phyloP scores from a whole-genome alignment of 257 asterid species.

The Jaltomata sinuosa region DNA sequence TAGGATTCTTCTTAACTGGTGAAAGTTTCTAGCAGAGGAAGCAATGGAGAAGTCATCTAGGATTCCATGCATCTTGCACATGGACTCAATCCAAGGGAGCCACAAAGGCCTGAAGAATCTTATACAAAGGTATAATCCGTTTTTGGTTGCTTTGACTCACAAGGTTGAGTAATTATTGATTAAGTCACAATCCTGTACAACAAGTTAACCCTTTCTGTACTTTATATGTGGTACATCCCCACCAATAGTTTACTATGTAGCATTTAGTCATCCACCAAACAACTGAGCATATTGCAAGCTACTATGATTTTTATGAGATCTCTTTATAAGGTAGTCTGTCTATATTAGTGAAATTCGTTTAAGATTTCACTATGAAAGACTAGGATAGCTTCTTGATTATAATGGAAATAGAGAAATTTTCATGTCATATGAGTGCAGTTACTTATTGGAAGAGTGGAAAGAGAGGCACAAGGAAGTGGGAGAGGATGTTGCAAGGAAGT shows the following conservation, averaged over 20 bases:
- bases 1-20: conserved; percentile 10
- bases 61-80: conserved; percentile 75
- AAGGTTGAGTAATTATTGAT: conserved; percentile 1
- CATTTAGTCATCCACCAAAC: not conserved
- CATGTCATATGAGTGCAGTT: conserved; percentile 40
- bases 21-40: conserved; percentile 38
- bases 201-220: not conserved
- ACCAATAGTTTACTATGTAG: not conserved
- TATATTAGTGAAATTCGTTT: not conserved
- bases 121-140: conserved; percentile 48
- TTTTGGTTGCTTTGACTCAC: not conserved
- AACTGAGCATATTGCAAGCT: not conserved
- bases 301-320: not conserved
- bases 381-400: not conserved
- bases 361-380: not conserved
- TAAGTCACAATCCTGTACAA: not conserved
- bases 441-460: conserved; percentile 83
- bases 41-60: conserved; percentile 24
- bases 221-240: not conserved
- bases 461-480: conserved; percentile 30
- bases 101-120: conserved; percentile 57
- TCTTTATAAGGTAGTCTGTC: not conserved
- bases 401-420: not conserved
- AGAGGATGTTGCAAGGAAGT: conserved; percentile 33
- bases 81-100: conserved; percentile 81